Percentiles rank a stretch among this genome's conserved stretches.
phyloP scores from a whole-genome alignment of 2,329 filamentous ascomycete species.

The Xylariaceae sp. region DNA sequence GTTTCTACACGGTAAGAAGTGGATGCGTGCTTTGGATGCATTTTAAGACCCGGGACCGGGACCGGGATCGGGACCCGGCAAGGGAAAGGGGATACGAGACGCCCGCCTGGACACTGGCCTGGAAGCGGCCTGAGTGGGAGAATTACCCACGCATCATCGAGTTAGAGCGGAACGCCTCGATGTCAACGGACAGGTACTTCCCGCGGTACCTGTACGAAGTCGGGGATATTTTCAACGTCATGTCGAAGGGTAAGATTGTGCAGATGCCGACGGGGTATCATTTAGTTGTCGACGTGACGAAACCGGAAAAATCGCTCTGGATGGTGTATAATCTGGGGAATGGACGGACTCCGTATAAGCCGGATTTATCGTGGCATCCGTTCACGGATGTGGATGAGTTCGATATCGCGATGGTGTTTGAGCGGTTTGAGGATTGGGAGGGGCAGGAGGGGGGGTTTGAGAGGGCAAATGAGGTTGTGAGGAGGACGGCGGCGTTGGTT shows the following conservation, averaged over 20 bases:
- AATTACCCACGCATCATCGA: slow-evolving; percentile 19
- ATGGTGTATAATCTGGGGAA: slow-evolving; percentile 21
- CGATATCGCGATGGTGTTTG: slow-evolving; percentile 21
- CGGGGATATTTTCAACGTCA: slow-evolving; percentile 20
- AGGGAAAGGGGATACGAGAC: slow-evolving; percentile 16
- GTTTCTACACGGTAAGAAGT: slow-evolving; percentile 19
- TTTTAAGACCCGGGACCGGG: too few species aligned
- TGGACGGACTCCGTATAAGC: slow-evolving; percentile 19
- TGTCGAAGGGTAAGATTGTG: too few species aligned
- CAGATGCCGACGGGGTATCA: slow-evolving; percentile 16
- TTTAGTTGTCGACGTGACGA: slow-evolving; percentile 21
- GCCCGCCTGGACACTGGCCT: neutral
- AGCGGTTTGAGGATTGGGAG: slow-evolving; percentile 19
- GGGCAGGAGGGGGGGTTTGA: slow-evolving; percentile 14
- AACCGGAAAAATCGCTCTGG: slow-evolving; percentile 22
- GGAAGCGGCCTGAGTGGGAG: slow-evolving; percentile 17
- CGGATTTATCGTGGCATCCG: slow-evolving; percentile 21
- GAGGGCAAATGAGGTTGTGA: slow-evolving; percentile 18
- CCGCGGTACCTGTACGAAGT: slow-evolving; percentile 22
- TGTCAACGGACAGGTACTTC: slow-evolving; percentile 18
- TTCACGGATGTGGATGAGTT: slow-evolving; percentile 20
- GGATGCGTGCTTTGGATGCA: slow-evolving; percentile 3
- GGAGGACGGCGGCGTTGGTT: slow-evolving; percentile 16
- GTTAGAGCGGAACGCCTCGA: slow-evolving; percentile 12
- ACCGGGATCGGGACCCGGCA: slow-evolving; percentile 8